Conservation (phyloP, 805 yeast genomes). For the Lipomyces mesembrius region DNA sequence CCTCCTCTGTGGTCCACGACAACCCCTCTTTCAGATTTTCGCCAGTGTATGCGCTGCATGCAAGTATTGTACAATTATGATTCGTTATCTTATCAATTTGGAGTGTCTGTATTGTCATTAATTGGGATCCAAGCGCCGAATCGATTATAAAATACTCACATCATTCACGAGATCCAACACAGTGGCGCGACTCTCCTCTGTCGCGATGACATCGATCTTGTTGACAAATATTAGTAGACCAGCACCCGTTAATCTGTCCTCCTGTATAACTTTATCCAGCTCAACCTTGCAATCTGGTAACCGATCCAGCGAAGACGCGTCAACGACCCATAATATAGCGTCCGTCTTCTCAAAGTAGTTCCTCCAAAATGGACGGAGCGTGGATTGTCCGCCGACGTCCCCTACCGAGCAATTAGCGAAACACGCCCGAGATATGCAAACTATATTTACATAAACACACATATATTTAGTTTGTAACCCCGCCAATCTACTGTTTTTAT, state of each 20-base stretch:
- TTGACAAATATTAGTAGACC: slow-evolving; percentile 72
- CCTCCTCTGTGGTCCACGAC: slow-evolving; percentile 53
- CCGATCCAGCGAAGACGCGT: slow-evolving; percentile 63
- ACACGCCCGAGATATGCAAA: neutral
- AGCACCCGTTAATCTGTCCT: slow-evolving; percentile 72
- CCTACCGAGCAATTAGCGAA: slow-evolving; percentile 44
- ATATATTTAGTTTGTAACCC: slow-evolving; percentile 44
- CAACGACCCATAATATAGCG: slow-evolving; percentile 84
- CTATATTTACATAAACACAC: slow-evolving; percentile 31
- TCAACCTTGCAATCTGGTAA: slow-evolving; percentile 68
- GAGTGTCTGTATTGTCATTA: slow-evolving; percentile 38
- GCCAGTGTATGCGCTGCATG: slow-evolving; percentile 58
- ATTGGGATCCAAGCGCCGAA: neutral
- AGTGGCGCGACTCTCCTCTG: slow-evolving; percentile 33
- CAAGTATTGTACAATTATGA: slow-evolving; percentile 52
- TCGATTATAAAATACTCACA: slow-evolving; percentile 12
- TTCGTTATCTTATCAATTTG: slow-evolving; percentile 46
- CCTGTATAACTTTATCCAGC: slow-evolving; percentile 62
- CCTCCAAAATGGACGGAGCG: slow-evolving; percentile 88
- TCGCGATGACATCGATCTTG: slow-evolving; percentile 64
- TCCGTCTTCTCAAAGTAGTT: slow-evolving; percentile 87
- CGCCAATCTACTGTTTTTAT: slow-evolving; percentile 62
- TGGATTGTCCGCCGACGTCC: slow-evolving; percentile 92
- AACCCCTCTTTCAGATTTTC: slow-evolving; percentile 50
- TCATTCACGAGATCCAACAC: slow-evolving; percentile 20